Evolutionary conservation across 2,329 filamentous ascomycete species (phyloP), one percentile per base, ranked within the genome.

Genomic region (Fusarium virguliforme): DNA sequence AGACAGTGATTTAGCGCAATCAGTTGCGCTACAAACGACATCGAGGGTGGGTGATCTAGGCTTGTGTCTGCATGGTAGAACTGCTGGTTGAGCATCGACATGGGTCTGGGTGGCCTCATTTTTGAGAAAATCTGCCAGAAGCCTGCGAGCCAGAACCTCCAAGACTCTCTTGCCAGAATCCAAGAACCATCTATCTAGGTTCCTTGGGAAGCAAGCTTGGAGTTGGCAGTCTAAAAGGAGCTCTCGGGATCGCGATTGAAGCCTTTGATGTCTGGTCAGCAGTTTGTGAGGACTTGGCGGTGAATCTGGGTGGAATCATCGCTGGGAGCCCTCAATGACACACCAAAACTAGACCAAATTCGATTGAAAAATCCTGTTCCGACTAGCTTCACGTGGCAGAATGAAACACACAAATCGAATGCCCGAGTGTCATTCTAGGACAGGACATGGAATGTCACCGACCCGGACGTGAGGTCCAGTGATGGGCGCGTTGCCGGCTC

Each of bases 311-410:
- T 30, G 38, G 22, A 43, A 24, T 43, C 54, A 24, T 26, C 38
- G 24, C 28, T 8, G 26, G 8, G 13, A 30, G 54, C 12, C 30
- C 13, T 24, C 13, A 35, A 34, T 18, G 15, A 18, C 10, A 35
- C 10, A 24, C 26, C 30, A n/a, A 58, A 34, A 46, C 4, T 26
- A 40, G 24, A 6, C 10, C 15, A 22, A 60, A 22, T 60, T 50
- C 15, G 26, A 60, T 60, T 60, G 57, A 60, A 60, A 51, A 38
- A 51, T 30, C 13, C 15, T 13, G 32, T 26, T n/a, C 26, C n/a
- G 24, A 26, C 43, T 13, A 10, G 41, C 32, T 30, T 28, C 8
- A 9, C 13, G 37, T 30, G 8, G 6, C 12, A 12, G 15, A 50
- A 38, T 38, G 30, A n/a, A 18, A 4, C 28, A 40, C 5, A 50